A percentile compares a stretch with the other conserved stretches of the same genome.
These are phyloP conservation scores for Biscogniauxia marginata DNA, from an alignment of 2,329 filamentous ascomycete species.

Conservation along the genomic window DNA sequence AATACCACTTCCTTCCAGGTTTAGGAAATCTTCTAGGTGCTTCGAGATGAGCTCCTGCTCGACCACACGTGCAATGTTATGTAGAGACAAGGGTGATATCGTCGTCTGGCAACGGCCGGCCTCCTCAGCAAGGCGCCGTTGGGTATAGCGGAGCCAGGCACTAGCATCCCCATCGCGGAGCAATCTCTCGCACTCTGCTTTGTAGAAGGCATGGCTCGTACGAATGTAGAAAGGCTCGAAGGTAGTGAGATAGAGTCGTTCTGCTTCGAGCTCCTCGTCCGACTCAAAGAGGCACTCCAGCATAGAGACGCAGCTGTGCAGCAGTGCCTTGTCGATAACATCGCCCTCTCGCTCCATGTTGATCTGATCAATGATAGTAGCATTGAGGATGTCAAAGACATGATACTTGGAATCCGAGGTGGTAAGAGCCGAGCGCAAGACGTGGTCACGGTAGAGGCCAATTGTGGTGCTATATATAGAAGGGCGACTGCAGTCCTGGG, in stretches of 20 bases:
- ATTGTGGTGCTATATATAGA: constrained; percentile 85
- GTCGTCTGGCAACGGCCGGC: constrained; percentile 79
- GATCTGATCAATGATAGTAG: constrained; percentile 85
- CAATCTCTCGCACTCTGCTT: constrained; percentile 69
- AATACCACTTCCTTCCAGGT: constrained; percentile 80
- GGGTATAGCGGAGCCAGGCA: constrained; percentile 76
- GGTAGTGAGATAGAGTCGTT: constrained; percentile 77
- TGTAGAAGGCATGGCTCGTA: constrained; percentile 72
- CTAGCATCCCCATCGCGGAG: constrained; percentile 77
- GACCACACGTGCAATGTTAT: constrained; percentile 73
- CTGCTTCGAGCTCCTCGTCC: constrained; percentile 70
- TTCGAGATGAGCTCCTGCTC: constrained; percentile 76
- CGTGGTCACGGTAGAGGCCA: constrained; percentile 82
- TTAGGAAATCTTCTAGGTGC: constrained; percentile 78
- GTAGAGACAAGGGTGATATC: constrained; percentile 68
- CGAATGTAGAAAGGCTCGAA: constrained; percentile 80
- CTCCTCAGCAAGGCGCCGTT: constrained; percentile 76
- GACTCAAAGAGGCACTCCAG: constrained; percentile 84
- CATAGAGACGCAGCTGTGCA: constrained; percentile 86
- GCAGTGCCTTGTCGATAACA: constrained; percentile 76
- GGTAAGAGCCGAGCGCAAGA: constrained; percentile 63
- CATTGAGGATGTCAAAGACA: constrained; percentile 75
- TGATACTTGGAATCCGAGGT: constrained; percentile 41
- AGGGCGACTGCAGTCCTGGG: constrained; percentile 65
- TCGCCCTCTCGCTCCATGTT: constrained; percentile 90